Conservation (phyloP, 768 basidiomycete species). For the Astraeus odoratus region DNA sequence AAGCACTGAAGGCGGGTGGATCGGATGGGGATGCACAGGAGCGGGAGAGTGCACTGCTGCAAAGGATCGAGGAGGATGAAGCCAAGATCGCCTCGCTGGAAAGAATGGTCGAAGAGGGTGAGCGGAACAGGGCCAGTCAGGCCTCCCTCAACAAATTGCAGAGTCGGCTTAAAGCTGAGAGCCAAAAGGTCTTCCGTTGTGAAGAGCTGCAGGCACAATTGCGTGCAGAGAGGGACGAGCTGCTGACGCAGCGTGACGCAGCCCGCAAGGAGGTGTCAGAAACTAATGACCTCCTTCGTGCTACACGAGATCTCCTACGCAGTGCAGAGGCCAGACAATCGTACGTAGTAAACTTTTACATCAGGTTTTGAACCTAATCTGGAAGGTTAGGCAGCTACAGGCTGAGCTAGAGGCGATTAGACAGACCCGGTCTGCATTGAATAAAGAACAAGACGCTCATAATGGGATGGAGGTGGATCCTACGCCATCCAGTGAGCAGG, state of each 20-base stretch:
- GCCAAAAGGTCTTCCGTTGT: constrained; percentile 29
- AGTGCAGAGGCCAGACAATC: constrained; percentile 19
- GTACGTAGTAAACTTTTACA: constrained; percentile 14
- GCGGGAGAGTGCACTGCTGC: constrained; percentile 55
- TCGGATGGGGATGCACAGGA: constrained; percentile 31
- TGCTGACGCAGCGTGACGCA: constrained; percentile 36
- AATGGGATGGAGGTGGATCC: constrained; percentile 3
- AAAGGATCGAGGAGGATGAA: constrained; percentile 68
- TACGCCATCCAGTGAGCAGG: constrained; percentile 1
- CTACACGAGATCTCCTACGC: constrained; percentile 18
- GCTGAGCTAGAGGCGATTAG: constrained; percentile 11
- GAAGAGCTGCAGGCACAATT: constrained; percentile 42
- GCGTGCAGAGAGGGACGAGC: constrained; percentile 48
- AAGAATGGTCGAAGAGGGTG: constrained; percentile 36
- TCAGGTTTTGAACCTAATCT: background rate
- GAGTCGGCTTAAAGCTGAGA: constrained; percentile 36
- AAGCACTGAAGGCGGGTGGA: constrained; percentile 32
- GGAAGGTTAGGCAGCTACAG: constrained; percentile 15
- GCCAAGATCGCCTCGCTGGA: constrained; percentile 57
- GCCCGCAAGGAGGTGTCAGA: constrained; percentile 28
- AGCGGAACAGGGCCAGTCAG: constrained; percentile 25
- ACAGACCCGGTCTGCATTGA: background rate
- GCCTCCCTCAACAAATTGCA: constrained; percentile 36
- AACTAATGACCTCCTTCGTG: constrained; percentile 14
- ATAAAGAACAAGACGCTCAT: background rate